Evolutionary conservation across 768 basidiomycete genomes (phyloP), one percentile per base, ranked within the genome.

Genomic region (Suillus subluteus): DNA sequence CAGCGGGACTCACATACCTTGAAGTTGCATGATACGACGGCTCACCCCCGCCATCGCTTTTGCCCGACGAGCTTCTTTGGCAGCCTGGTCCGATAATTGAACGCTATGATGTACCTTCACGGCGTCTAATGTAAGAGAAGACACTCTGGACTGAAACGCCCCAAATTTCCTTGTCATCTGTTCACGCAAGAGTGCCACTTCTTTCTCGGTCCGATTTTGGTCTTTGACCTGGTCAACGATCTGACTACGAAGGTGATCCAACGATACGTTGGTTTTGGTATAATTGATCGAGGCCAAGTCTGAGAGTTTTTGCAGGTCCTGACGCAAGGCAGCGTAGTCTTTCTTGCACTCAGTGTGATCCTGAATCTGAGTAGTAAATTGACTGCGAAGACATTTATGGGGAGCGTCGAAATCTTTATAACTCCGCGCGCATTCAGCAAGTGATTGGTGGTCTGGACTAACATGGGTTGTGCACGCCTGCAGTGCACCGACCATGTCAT

Each of bases 161-260:
- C 37, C 55, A 37, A 56, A 56, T n/a, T 56, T 56, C 21, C 12
- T 56, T 37, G 35, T 13, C 37, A 37, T 56, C 35, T 56, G 55
- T 56, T 56, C 55, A 35, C 55, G 55, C 37, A 56, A 56, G 55
- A 56, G 55, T 56, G 35, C 35, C n/a, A 56, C 35, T 13, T 35
- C 55, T 56, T 56, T 56, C 55, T 56, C 55, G 32, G 21, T 37
- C 6, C 55, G 55, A 21, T 56, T 56, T 13, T 56, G 55, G 6
- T 56, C 55, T 37, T 56, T 56, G 55, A 56, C 35, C 21, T 56
- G 55, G 21, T 56, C 35, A 35, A 56, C 55, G 32, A 56, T n/a
- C 35, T n/a, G 21, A n/a, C 32, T 37, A 37, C 32, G 55, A 35
- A 56, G 32, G 35, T 56, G 21, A 56, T 35, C 55, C 55, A 56